These are phyloP conservation scores for Tilletia caries DNA, from an alignment of 1,284 basidiomycete genomes.

Conservation along the genomic window DNA sequence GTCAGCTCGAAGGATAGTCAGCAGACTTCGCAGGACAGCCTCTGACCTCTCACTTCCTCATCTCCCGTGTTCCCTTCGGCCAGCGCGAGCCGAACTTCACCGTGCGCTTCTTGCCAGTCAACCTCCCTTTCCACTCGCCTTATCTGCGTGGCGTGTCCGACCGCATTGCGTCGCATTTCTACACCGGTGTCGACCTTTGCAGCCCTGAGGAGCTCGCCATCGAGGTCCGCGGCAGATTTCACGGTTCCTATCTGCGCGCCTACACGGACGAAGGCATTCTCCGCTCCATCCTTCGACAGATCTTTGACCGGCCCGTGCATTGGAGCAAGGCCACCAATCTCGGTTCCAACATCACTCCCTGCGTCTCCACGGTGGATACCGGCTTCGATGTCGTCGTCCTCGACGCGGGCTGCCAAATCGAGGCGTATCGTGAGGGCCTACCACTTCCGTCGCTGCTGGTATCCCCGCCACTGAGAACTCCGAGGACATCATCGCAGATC, in stretches of 20 bases:
- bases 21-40: no score
- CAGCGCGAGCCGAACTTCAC: constrained; percentile 92
- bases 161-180: constrained; percentile 71
- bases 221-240: constrained; percentile 84
- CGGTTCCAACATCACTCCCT: constrained; percentile 80
- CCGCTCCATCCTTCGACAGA: constrained; percentile 61
- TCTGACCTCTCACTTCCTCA: no score
- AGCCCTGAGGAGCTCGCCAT: constrained; percentile 69
- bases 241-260: constrained; percentile 38
- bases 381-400: constrained; percentile 66
- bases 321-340: constrained; percentile 83
- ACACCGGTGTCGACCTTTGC: constrained; percentile 59
- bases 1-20: no score
- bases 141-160: constrained; percentile 76
- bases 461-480: constrained; percentile 90
- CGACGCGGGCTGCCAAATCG: constrained; percentile 90
- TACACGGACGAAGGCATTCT: constrained; percentile 20
- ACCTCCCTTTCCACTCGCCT: constrained; percentile 88
- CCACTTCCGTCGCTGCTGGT: constrained; percentile 92
- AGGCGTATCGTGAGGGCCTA: constrained; percentile 90
- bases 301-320: constrained; percentile 85
- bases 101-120: constrained; percentile 86
- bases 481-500: constrained; percentile 78
- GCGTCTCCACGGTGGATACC: constrained; percentile 59
- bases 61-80: constrained; percentile 85